Evolutionary conservation across 208 protist genomes (phyloP).

Genomic region (Acanthamoeba triangularis): DNA sequence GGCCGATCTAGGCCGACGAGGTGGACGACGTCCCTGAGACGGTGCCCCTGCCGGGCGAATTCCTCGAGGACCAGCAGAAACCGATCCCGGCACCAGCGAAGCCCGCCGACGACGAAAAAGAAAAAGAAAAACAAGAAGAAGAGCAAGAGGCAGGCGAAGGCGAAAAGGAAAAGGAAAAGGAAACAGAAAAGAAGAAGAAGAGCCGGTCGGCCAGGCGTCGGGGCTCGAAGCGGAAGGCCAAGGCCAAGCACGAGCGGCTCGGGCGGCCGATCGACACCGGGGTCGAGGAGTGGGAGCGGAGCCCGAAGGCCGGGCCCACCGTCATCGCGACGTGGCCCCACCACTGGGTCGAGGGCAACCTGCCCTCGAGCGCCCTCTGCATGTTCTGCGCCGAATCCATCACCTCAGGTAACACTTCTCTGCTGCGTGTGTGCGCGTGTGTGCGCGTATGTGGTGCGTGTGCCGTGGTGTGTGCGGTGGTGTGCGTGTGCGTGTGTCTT

Average conservation of each 20-base stretch:
- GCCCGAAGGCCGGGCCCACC: not conserved
- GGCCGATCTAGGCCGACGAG: not conserved
- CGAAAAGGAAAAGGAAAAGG: not conserved
- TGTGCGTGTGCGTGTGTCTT: not conserved
- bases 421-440: too few species aligned
- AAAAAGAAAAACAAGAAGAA: too few species aligned
- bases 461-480: not conserved
- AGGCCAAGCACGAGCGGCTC: not conserved
- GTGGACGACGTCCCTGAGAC: not conserved
- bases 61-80: not conserved
- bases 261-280: not conserved
- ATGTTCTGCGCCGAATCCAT: constrained; percentile 39
- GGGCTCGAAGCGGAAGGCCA: not conserved
- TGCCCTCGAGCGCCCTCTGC: not conserved
- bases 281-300: constrained; percentile 1
- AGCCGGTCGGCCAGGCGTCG: not conserved
- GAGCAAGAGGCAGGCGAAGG: not conserved
- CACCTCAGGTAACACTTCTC: not conserved
- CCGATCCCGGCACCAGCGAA: not conserved
- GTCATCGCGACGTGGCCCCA: not conserved
- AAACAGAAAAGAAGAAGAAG: not conserved
- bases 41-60: not conserved
- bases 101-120: not conserved
- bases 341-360: constrained; percentile 52
- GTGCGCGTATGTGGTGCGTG: too few species aligned